A percentile compares a stretch with the other conserved stretches of the same genome.
Conservation (phyloP, 805 yeast species). For the Yarrowia keelungensis region DNA sequence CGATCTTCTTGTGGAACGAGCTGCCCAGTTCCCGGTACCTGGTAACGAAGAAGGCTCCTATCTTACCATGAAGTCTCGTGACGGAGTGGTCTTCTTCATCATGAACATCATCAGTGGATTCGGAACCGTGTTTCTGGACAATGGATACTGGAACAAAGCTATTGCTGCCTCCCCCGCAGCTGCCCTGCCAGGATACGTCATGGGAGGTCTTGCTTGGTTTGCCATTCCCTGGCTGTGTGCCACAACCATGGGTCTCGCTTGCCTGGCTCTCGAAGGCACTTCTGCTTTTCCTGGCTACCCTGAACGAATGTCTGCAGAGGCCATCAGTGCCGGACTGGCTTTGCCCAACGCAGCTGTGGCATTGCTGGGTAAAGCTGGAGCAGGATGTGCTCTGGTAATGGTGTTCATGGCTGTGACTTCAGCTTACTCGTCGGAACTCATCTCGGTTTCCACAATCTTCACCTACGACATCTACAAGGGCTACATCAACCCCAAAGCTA, state of each 20-base stretch:
- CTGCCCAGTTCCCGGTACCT: constrained; percentile 62
- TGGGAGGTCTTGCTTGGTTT: constrained; percentile 91
- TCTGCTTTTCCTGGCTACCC: constrained; percentile 86
- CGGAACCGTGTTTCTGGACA: constrained; percentile 86
- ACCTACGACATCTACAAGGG: constrained; percentile 86
- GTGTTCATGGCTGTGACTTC: constrained; percentile 93
- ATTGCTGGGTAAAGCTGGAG: constrained; percentile 85
- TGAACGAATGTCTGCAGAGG: constrained; percentile 64
- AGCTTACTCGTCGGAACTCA: constrained; percentile 89
- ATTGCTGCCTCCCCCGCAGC: constrained; percentile 84
- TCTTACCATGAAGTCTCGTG: constrained; percentile 81
- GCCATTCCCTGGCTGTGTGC: constrained; percentile 86
- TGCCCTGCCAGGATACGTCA: constrained; percentile 83
- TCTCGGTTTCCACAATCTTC: constrained; percentile 83
- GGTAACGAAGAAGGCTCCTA: constrained; percentile 89
- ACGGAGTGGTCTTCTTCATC: constrained; percentile 86
- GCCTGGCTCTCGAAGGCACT: constrained; percentile 70
- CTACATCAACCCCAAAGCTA: constrained; percentile 78
- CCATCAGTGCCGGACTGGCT: constrained; percentile 77
- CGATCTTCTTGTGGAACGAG: constrained; percentile 68
- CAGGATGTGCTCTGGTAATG: constrained; percentile 77
- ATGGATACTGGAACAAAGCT: constrained; percentile 89
- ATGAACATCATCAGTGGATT: constrained; percentile 89
- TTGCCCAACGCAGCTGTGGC: constrained; percentile 80
- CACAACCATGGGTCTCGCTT: constrained; percentile 87